Percentiles rank a stretch among this genome's conserved stretches.
These are phyloP conservation scores for Haematococcus lacustris DNA, from an alignment of 139 green algal species.

Conservation along the genomic window DNA sequence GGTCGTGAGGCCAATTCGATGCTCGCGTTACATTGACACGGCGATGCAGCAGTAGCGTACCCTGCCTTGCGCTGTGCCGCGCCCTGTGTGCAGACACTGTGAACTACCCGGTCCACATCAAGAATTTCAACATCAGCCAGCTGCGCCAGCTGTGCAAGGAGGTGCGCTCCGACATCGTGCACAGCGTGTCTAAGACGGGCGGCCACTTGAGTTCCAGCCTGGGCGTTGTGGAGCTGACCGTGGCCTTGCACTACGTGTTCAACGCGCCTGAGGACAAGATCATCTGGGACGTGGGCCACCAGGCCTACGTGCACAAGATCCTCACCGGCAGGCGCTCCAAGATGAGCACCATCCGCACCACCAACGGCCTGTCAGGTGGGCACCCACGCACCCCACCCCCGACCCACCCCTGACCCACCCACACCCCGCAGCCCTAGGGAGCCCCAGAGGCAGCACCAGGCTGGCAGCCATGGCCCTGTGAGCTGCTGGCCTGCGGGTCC, in stretches of 20 bases:
- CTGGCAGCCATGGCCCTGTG: too few species aligned
- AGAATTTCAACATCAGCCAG: constrained; percentile 81
- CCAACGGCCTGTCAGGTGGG: constrained; percentile 83
- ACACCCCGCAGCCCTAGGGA: neutral
- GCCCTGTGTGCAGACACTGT: constrained; percentile 83
- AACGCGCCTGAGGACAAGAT: constrained; percentile 93
- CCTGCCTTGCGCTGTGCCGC: too few species aligned
- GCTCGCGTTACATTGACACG: too few species aligned
- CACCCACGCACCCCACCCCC: too few species aligned
- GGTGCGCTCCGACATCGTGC: constrained; percentile 88
- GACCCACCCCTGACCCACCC: neutral
- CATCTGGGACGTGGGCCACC: constrained; percentile 90
- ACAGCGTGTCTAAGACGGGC: constrained; percentile 74
- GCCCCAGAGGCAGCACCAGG: too few species aligned
- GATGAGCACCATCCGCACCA: constrained; percentile 91
- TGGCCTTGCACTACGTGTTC: constrained; percentile 98
- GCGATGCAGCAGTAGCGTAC: too few species aligned
- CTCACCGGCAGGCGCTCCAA: constrained; percentile 79
- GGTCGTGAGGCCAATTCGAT: too few species aligned
- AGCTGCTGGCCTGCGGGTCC: too few species aligned
- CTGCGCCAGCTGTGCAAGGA: constrained; percentile 95
- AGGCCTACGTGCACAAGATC: constrained; percentile 97
- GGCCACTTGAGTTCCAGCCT: constrained; percentile 92
- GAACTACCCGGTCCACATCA: constrained; percentile 96
- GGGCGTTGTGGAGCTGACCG: constrained; percentile 96